A percentile compares a stretch with the other conserved stretches of the same genome.
phyloP scores from a whole-genome alignment of 1,284 basidiomycete species.

The Termitomyces sp. region DNA sequence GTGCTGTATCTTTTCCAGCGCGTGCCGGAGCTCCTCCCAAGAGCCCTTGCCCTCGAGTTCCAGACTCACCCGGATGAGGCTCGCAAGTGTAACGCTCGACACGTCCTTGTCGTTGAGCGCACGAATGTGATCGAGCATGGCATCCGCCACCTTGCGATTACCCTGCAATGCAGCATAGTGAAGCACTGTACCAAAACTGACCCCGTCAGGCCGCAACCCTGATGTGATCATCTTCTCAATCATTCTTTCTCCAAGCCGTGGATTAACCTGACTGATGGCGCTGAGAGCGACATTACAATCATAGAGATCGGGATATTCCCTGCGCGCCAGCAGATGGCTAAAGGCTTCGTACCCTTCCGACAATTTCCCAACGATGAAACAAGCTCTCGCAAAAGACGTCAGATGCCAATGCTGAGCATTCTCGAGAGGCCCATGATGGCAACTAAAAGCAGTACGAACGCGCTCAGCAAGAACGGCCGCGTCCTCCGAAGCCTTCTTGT shows the following conservation, averaged over 20 bases:
- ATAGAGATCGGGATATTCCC: slow-evolving; percentile 50
- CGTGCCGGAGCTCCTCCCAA: slow-evolving; percentile 22
- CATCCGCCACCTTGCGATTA: slow-evolving; percentile 39
- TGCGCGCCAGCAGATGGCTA: slow-evolving; percentile 39
- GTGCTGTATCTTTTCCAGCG: slow-evolving; percentile 37
- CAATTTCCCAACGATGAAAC: slow-evolving; percentile 51
- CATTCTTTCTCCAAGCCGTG: slow-evolving; percentile 39
- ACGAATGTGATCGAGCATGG: slow-evolving; percentile 36
- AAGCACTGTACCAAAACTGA: slow-evolving; percentile 56
- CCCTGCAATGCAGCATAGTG: slow-evolving; percentile 45
- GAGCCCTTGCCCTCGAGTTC: slow-evolving; percentile 23
- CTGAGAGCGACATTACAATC: slow-evolving; percentile 61
- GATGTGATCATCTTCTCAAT: slow-evolving; percentile 42
- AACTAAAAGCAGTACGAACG: slow-evolving; percentile 41
- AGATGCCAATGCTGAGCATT: slow-evolving; percentile 46
- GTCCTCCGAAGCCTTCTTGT: not conserved
- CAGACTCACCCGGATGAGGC: slow-evolving; percentile 43
- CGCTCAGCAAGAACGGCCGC: slow-evolving; percentile 29
- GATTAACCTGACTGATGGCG: slow-evolving; percentile 45
- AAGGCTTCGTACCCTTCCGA: slow-evolving; percentile 44
- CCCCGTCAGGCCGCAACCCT: slow-evolving; percentile 45
- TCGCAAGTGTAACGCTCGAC: slow-evolving; percentile 42
- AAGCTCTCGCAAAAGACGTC: slow-evolving; percentile 57
- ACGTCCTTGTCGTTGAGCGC: slow-evolving; percentile 30
- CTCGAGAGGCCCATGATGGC: slow-evolving; percentile 39